These are phyloP conservation scores for Fagus sylvatica DNA, from an alignment of 306 rosid genomes.

Conservation along the genomic window DNA sequence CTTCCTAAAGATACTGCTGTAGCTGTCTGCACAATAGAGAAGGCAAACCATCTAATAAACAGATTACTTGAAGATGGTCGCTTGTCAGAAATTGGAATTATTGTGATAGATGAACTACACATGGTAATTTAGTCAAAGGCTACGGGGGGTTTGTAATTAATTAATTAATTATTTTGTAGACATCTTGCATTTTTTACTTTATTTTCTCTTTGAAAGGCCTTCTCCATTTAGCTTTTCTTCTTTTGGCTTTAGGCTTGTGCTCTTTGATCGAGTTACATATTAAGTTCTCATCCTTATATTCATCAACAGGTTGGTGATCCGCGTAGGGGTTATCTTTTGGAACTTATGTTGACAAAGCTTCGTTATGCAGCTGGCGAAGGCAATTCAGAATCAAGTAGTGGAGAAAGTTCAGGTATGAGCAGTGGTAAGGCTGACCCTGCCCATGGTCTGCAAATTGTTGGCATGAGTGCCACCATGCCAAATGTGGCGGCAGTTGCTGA, in stretches of 20 bases:
- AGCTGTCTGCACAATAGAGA: conserved; percentile 97
- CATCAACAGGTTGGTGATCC: conserved; percentile 90
- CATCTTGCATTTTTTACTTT: neutral
- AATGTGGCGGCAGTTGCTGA: conserved; percentile 96
- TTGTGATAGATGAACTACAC: conserved; percentile 95
- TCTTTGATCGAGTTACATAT: conserved; percentile 7
- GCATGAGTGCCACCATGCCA: conserved; percentile 99
- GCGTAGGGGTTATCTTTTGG: conserved; percentile 90
- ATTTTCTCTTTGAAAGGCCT: neutral
- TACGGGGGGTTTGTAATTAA: neutral
- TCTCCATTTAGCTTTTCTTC: neutral
- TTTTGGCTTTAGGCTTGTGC: conserved; percentile 4
- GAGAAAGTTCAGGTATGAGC: conserved; percentile 90
- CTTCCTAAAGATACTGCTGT: conserved; percentile 97
- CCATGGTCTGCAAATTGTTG: conserved; percentile 90
- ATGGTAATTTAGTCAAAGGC: conserved; percentile 55
- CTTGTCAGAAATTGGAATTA: conserved; percentile 90
- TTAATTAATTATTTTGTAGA: neutral
- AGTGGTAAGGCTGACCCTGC: conserved; percentile 86
- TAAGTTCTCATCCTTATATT: conserved; percentile 31
- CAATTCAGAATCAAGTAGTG: conserved; percentile 71
- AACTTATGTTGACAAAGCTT: conserved; percentile 95
- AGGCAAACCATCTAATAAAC: conserved; percentile 90
- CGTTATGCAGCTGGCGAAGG: conserved; percentile 98
- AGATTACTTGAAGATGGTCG: conserved; percentile 91